These are phyloP conservation scores for Leccinellum luteum DNA, from an alignment of 768 basidiomycete genomes.

Conservation along the genomic window DNA sequence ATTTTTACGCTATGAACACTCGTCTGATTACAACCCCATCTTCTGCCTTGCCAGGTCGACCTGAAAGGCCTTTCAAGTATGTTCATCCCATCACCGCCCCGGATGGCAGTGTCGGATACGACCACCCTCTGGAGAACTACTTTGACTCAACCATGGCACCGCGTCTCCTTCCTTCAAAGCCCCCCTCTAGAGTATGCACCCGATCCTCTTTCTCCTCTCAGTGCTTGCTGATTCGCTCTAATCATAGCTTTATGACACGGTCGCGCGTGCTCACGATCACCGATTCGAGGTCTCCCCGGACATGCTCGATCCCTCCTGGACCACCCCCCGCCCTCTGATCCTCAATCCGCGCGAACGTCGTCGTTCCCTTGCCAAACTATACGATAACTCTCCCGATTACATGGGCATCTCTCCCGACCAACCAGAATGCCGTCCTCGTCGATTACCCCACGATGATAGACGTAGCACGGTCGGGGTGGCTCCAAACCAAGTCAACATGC, in stretches of 20 bases:
- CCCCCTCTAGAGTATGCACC: conserved; percentile 17
- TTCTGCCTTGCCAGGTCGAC: conserved; percentile 12
- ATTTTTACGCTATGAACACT: conserved; percentile 10
- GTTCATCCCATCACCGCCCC: conserved; percentile 1
- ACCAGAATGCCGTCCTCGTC: conserved; percentile 24
- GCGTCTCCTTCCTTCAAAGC: conserved; percentile 11
- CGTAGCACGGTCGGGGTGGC: conserved; percentile 21
- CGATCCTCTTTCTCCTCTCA: not conserved
- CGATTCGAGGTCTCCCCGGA: conserved; percentile 10
- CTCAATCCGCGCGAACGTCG: conserved; percentile 15
- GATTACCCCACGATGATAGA: conserved; percentile 25
- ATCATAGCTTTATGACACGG: conserved; percentile 29
- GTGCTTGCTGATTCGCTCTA: not conserved
- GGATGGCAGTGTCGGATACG: conserved; percentile 20
- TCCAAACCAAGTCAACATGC: conserved; percentile 27
- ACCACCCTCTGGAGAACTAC: conserved; percentile 24
- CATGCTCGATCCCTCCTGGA: conserved; percentile 12
- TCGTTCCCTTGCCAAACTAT: conserved; percentile 12
- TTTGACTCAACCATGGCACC: conserved; percentile 23
- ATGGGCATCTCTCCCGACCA: conserved; percentile 23
- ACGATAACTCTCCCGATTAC: conserved; percentile 19
- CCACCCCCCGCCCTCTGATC: conserved; percentile 9
- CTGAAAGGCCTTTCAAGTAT: conserved; percentile 15
- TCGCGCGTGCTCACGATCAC: conserved; percentile 28
- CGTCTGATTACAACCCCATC: conserved; percentile 3